Conservation (phyloP, 225 moss, liverwort and hornwort genomes). For the Bryoerythrophyllum caledonicum region DNA sequence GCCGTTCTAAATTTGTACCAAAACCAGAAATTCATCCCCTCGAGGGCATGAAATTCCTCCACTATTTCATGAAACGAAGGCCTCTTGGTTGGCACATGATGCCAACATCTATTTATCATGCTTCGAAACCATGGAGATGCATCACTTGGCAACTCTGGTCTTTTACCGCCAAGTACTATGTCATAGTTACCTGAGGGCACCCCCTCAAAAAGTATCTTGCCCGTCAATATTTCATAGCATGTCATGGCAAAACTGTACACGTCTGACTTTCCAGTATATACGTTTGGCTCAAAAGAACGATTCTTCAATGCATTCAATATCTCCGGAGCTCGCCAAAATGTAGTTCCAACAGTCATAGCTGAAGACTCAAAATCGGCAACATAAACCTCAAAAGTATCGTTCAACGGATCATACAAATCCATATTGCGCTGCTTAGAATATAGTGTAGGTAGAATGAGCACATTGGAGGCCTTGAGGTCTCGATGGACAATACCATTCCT, state of each 20-base stretch:
- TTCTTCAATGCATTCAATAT: background rate
- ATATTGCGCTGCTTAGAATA: fast-evolving
- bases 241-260: too few species aligned
- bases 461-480: too few species aligned
- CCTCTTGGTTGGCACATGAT: background rate
- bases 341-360: background rate
- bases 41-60: background rate
- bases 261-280: too few species aligned
- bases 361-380: background rate
- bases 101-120: constrained; percentile 3
- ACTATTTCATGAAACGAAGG: constrained; percentile 5
- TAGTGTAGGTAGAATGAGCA: fast-evolving
- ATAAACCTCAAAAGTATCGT: fast-evolving
- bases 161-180: background rate
- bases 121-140: background rate
- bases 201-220: too few species aligned
- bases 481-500: too few species aligned
- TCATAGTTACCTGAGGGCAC: background rate
- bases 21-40: too few species aligned
- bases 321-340: background rate
- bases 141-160: background rate
- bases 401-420: background rate
- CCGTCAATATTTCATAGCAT: too few species aligned
- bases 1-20: too few species aligned
- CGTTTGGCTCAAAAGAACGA: too few species aligned